These are phyloP conservation scores for Cercospora janseana DNA, from an alignment of 2,329 filamentous ascomycete species.

Conservation along the genomic window DNA sequence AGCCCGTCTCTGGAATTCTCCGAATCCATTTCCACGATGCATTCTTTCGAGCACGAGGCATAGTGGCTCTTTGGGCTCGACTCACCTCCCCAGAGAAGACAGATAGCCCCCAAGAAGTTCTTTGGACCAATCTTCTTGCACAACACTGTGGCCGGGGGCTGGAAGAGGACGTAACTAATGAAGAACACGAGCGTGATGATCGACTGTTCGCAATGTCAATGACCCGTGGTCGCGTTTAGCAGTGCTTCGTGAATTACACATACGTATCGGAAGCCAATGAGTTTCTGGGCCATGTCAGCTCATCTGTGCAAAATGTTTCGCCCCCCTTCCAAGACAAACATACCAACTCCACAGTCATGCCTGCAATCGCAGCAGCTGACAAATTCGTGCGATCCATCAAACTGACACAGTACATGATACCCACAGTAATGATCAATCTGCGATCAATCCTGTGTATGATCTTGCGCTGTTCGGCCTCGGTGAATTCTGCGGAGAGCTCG, in stretches of 20 bases:
- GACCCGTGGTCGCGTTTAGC: constrained; percentile 2
- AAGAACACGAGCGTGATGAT: constrained; percentile 71
- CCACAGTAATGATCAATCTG: constrained; percentile 45
- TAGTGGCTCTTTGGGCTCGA: too few relatives aligned
- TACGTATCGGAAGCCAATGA: background rate
- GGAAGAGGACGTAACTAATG: constrained; percentile 67
- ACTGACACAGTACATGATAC: constrained; percentile 32
- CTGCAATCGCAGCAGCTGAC: constrained; percentile 70
- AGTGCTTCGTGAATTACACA: background rate
- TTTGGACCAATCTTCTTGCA: constrained; percentile 60
- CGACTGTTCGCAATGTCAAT: constrained; percentile 43
- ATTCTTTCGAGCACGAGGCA: too few relatives aligned
- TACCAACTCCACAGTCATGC: constrained; percentile 44
- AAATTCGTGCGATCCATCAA: constrained; percentile 68
- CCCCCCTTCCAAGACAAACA: background rate
- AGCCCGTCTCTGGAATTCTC: too few relatives aligned
- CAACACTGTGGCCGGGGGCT: constrained; percentile 66
- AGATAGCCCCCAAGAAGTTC: constrained; percentile 29
- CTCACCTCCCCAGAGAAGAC: constrained; percentile 54
- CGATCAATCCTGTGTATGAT: constrained; percentile 69
- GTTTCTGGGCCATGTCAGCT: background rate
- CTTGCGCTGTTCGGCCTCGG: constrained; percentile 27
- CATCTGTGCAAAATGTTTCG: background rate
- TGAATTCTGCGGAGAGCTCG: constrained; percentile 22
- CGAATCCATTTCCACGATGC: too few relatives aligned